Evolutionary conservation across 2,329 filamentous ascomycete genomes (phyloP).

Genomic region (Tolypocladium tundrense): DNA sequence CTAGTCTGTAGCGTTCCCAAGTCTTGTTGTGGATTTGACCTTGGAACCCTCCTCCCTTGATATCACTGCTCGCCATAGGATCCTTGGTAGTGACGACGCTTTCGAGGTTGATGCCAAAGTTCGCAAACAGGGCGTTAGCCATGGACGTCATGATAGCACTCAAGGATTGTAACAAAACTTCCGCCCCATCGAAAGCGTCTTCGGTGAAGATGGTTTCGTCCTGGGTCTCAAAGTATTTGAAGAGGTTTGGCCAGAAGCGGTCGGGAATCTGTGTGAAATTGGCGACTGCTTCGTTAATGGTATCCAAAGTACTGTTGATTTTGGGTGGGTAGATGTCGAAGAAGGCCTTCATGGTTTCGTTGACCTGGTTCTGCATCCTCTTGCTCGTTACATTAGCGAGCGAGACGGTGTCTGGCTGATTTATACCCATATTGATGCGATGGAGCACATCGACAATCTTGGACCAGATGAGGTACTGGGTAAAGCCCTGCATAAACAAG

Average conservation of each 20-base stretch:
- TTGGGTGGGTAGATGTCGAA: constrained; percentile 17
- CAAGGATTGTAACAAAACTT: constrained; percentile 5
- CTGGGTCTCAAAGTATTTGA: constrained; percentile 3
- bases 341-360: constrained; percentile 9
- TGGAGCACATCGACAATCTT: constrained; percentile 25
- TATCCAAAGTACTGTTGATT: constrained; percentile 8
- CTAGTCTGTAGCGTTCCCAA: constrained; percentile 15
- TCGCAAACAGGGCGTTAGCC: constrained; percentile 18
- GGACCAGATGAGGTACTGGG: constrained; percentile 42
- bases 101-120: constrained; percentile 20
- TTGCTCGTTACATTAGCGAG: constrained; percentile 11
- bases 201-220: constrained; percentile 2
- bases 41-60: constrained; percentile 9
- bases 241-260: constrained; percentile 14
- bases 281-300: constrained; percentile 12
- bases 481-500: constrained; percentile 52
- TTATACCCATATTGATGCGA: constrained; percentile 6
- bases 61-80: constrained; percentile 1
- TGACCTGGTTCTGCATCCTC: constrained; percentile 8
- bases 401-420: constrained; percentile 4
- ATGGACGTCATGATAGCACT: constrained; percentile 10
- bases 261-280: constrained; percentile 18
- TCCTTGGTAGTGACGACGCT: constrained; percentile 9
- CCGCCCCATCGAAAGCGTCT: neutral
- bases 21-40: constrained; percentile 11